Percentiles rank a stretch among this genome's conserved stretches.
Conservation (phyloP, 495 filamentous ascomycete species). For the Penicillium lagena region DNA sequence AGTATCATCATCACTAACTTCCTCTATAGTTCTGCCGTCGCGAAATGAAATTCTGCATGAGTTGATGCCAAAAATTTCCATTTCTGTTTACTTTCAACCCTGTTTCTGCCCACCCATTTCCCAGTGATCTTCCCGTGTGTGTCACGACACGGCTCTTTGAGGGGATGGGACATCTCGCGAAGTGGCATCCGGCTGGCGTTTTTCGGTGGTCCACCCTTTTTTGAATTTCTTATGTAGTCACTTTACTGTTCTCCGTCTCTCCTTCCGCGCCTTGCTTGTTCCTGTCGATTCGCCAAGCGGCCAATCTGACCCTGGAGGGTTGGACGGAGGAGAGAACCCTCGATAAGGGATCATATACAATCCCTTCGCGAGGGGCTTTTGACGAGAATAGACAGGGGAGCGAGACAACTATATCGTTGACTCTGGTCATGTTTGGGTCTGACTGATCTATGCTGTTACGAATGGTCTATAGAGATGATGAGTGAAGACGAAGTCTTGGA, state of each 20-base stretch:
- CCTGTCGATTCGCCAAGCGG: slow-evolving; percentile 6
- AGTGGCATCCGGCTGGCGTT: slow-evolving; percentile 48
- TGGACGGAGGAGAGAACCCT: slow-evolving; percentile 10
- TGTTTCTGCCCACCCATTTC: slow-evolving; percentile 36
- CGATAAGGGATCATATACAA: neutral
- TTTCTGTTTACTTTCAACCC: slow-evolving; percentile 29
- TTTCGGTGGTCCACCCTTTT: slow-evolving; percentile 37
- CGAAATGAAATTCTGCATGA: slow-evolving; percentile 35
- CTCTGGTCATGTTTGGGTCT: slow-evolving; percentile 10
- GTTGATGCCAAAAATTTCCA: slow-evolving; percentile 25
- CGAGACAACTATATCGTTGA: neutral
- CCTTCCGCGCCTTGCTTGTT: slow-evolving; percentile 9
- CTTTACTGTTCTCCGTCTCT: slow-evolving; percentile 18
- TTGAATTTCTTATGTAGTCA: slow-evolving; percentile 26
- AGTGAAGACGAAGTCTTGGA: slow-evolving; percentile 25
- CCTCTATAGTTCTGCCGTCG: slow-evolving; percentile 36
- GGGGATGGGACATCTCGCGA: slow-evolving; percentile 35
- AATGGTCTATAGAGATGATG: slow-evolving; percentile 42
- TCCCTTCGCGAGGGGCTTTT: neutral
- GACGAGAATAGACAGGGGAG: no score
- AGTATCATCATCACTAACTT: slow-evolving; percentile 1
- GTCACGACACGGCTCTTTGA: slow-evolving; percentile 29
- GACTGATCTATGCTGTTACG: slow-evolving; percentile 43
- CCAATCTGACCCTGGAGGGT: slow-evolving; percentile 11
- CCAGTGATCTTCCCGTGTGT: slow-evolving; percentile 29